Evolutionary conservation across 176 grass and related monocot species (phyloP).

Genomic region (Juncus effusus): DNA sequence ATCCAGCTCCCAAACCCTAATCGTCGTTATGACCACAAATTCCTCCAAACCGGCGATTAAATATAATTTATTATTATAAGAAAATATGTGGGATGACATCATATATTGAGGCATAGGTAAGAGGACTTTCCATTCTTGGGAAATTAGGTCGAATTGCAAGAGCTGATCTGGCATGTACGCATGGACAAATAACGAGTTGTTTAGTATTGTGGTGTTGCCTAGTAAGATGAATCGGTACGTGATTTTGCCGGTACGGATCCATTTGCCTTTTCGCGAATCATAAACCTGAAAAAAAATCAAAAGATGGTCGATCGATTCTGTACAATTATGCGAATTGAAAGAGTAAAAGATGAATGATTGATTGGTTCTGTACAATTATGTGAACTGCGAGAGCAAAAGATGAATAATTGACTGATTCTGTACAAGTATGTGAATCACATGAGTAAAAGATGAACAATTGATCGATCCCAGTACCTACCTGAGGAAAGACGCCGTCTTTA

Average conservation of each 20-base stretch:
- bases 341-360: neutral
- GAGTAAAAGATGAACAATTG: neutral
- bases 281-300: constrained; percentile 14
- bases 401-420: neutral
- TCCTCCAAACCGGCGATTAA: constrained; percentile 16
- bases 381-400: neutral
- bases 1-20: constrained; percentile 19
- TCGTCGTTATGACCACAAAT: neutral
- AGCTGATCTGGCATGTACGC: constrained; percentile 24
- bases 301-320: neutral
- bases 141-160: constrained; percentile 16
- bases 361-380: neutral
- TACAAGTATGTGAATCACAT: neutral
- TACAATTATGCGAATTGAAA: neutral
- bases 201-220: constrained; percentile 9
- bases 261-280: constrained; percentile 9
- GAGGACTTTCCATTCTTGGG: constrained; percentile 9
- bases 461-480: constrained; percentile 1
- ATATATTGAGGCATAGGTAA: constrained; percentile 22
- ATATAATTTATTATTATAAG: neutral
- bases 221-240: neutral
- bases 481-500: constrained; percentile 16
- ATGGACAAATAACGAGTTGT: constrained; percentile 11
- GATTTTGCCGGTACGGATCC: neutral
- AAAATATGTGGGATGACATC: constrained; percentile 19